These are phyloP conservation scores for Podospora pseudopauciseta DNA, from an alignment of 495 filamentous ascomycete genomes.

Conservation along the genomic window DNA sequence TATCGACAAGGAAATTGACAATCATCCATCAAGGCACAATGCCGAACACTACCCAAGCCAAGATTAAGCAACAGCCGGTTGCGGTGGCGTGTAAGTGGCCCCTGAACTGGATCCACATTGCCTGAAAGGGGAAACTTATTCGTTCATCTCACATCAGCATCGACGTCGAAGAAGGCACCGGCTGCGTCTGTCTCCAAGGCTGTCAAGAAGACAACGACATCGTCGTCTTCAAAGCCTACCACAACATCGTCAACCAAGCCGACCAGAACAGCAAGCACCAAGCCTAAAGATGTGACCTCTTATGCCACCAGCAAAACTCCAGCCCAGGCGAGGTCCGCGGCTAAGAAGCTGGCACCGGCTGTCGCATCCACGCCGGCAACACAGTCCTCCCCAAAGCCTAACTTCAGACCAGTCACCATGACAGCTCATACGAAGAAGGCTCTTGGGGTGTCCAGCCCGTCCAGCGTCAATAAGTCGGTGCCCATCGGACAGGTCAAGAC, in stretches of 20 bases:
- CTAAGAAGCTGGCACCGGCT: conserved; percentile 15
- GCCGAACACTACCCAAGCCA: neutral
- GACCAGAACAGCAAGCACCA: neutral
- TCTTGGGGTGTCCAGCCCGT: conserved; percentile 10
- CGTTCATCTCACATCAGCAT: neutral
- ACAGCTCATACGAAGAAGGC: conserved; percentile 26
- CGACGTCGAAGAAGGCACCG: neutral
- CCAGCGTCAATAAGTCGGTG: neutral
- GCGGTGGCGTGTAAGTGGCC: neutral
- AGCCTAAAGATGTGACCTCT: conserved; percentile 5
- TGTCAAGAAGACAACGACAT: neutral
- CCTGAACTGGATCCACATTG: neutral
- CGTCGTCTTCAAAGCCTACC: neutral
- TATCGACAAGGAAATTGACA: neutral
- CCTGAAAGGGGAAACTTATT: neutral
- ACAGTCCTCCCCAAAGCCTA: conserved; percentile 6
- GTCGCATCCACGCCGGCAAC: conserved; percentile 8
- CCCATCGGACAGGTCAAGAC: neutral
- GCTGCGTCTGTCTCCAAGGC: neutral
- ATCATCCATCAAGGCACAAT: neutral
- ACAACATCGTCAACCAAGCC: neutral
- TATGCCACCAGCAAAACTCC: conserved; percentile 15
- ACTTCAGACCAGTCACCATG: conserved; percentile 19
- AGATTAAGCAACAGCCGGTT: neutral
- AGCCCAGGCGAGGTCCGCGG: neutral